phyloP scores from a whole-genome alignment of 768 basidiomycete genomes.

The Hygrocybe punicea region DNA sequence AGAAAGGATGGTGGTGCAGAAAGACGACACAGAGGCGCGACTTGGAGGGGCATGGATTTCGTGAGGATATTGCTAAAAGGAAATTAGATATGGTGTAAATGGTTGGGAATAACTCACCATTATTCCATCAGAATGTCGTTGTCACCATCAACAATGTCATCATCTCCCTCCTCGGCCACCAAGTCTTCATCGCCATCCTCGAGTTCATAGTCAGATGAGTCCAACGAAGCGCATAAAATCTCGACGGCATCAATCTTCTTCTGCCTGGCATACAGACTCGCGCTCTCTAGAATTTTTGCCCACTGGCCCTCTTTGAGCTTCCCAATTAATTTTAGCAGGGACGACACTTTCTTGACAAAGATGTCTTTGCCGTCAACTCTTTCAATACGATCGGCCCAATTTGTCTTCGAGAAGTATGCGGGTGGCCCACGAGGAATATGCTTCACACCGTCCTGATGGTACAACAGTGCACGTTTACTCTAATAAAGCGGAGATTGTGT shows the following conservation, averaged over 20 bases:
- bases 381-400: not conserved
- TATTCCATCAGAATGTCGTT: too few relatives aligned
- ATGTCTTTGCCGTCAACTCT: not conserved
- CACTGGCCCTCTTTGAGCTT: not conserved
- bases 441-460: not conserved
- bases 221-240: not conserved
- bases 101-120: too few relatives aligned
- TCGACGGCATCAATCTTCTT: not conserved
- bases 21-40: too few relatives aligned
- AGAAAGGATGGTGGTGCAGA: too few relatives aligned
- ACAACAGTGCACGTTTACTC: not conserved
- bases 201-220: not conserved
- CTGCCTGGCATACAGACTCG: not conserved
- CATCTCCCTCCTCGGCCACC: not conserved
- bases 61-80: too few relatives aligned
- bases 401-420: not conserved
- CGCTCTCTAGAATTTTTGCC: not conserved
- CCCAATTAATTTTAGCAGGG: not conserved
- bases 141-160: not conserved
- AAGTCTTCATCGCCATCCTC: not conserved
- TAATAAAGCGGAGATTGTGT: not conserved
- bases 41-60: too few relatives aligned
- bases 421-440: not conserved
- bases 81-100: too few relatives aligned
- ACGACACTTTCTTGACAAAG: not conserved